Percentiles rank a stretch among this genome's conserved stretches.
phyloP scores from a whole-genome alignment of 257 asterid species.

The Capsicum rhomboideum region DNA sequence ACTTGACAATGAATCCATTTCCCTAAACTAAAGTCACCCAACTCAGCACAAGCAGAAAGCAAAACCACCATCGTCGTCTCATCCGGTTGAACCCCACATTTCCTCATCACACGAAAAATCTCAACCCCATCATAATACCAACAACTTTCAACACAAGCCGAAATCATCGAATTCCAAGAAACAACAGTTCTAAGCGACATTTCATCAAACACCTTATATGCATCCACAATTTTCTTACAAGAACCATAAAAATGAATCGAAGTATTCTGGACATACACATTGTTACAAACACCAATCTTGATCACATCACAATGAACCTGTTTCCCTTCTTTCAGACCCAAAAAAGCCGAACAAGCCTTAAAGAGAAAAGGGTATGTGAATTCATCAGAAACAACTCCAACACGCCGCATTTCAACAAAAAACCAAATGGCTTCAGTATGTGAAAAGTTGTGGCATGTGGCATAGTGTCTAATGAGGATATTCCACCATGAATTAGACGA shows the following conservation, averaged over 20 bases:
- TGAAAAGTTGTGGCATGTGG: constrained; percentile 18
- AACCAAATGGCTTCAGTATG: constrained; percentile 31
- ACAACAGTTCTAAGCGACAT: constrained; percentile 50
- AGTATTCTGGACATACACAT: constrained; percentile 62
- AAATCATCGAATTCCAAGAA: constrained; percentile 73
- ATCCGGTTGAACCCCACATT: constrained; percentile 29
- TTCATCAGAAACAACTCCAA: constrained; percentile 40
- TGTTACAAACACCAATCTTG: constrained; percentile 44
- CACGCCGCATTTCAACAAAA: constrained; percentile 47
- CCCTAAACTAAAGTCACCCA: constrained; percentile 56
- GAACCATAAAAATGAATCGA: constrained; percentile 47
- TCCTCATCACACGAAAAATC: constrained; percentile 42
- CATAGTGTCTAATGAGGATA: constrained; percentile 42
- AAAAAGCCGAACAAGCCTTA: constrained; percentile 49
- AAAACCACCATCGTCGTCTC: constrained; percentile 70
- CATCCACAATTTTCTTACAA: constrained; percentile 41
- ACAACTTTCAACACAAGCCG: constrained; percentile 36
- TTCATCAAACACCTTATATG: constrained; percentile 51
- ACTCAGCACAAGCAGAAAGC: constrained; percentile 56
- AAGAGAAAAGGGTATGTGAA: constrained; percentile 60
- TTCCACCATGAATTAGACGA: constrained; percentile 23
- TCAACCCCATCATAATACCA: constrained; percentile 38
- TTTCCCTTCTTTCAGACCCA: constrained; percentile 43
- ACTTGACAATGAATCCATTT: constrained; percentile 69
- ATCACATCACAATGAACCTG: constrained; percentile 57